Conservation (phyloP, 106 monocot species). For the Amphibolis antarctica region DNA sequence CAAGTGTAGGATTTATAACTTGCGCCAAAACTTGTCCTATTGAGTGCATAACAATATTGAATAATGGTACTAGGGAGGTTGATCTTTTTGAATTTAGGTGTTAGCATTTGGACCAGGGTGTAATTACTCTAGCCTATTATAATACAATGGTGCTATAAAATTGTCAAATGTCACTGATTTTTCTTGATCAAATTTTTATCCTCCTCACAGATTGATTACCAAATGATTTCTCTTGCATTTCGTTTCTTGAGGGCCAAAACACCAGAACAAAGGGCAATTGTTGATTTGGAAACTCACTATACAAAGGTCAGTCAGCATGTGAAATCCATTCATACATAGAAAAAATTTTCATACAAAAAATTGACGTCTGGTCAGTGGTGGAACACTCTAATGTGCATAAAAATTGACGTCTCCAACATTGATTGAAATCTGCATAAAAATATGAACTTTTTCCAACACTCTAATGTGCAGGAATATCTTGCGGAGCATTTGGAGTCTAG, state of each 20-base stretch:
- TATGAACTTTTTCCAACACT: not conserved
- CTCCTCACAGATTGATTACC: slow-evolving; percentile 28
- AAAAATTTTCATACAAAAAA: too few relatives aligned
- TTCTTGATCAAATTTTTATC: not conserved
- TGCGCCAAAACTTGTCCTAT: too few relatives aligned
- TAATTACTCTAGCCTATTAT: too few relatives aligned
- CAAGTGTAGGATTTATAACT: too few relatives aligned
- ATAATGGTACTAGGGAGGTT: too few relatives aligned
- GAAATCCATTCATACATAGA: not conserved
- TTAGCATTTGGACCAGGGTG: too few relatives aligned
- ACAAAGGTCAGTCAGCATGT: slow-evolving; percentile 47
- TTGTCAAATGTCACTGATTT: not conserved
- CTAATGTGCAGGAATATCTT: slow-evolving; percentile 73
- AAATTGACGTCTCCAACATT: not conserved
- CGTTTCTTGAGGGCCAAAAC: slow-evolving; percentile 89
- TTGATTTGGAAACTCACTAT: slow-evolving; percentile 93
- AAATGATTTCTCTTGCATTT: slow-evolving; percentile 64
- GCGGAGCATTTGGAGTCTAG: slow-evolving; percentile 59
- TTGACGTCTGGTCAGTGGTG: too few relatives aligned
- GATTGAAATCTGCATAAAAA: not conserved
- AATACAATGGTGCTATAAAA: not conserved
- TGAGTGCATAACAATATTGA: too few relatives aligned
- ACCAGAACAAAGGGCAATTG: slow-evolving; percentile 85
- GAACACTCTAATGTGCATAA: too few relatives aligned
- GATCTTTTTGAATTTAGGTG: too few relatives aligned